Evolutionary conservation across 1,284 basidiomycete genomes (phyloP).

Genomic region (Golubevia pallescens): DNA sequence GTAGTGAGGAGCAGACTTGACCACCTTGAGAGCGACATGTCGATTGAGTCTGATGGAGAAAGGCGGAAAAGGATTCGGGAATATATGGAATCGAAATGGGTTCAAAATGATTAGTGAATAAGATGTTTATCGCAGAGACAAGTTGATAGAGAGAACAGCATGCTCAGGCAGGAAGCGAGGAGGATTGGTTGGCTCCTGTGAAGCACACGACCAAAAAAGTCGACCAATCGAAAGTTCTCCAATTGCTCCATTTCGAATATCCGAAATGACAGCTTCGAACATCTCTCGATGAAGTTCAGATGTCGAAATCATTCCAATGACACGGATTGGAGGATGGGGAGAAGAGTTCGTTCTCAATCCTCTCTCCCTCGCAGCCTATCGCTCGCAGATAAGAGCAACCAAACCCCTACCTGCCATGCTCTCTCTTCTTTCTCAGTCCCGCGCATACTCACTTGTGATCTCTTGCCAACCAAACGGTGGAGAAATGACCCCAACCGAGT

Average conservation of each 20-base stretch:
- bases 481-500: conserved; percentile 97
- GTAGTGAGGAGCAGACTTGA: conserved; percentile 95
- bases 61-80: conserved; percentile 1
- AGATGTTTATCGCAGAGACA: conserved; percentile 19
- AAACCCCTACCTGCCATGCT: not conserved
- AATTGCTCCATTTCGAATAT: not conserved
- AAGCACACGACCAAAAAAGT: not conserved
- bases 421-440: not conserved
- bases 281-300: too few relatives aligned
- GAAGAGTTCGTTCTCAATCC: conserved; percentile 4
- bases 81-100: conserved; percentile 16
- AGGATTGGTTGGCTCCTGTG: not conserved
- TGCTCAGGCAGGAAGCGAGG: not conserved
- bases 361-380: conserved; percentile 1
- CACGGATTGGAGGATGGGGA: conserved; percentile 2
- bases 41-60: conserved; percentile 76
- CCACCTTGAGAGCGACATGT: conserved; percentile 97
- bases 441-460: conserved; percentile 44
- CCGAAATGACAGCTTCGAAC: too few relatives aligned
- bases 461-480: conserved; percentile 66
- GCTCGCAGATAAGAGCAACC: not conserved
- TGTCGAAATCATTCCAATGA: not conserved
- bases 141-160: not conserved
- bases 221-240: conserved; percentile 5
- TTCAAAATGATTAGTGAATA: conserved; percentile 15